Percentiles rank a stretch among this genome's conserved stretches.
Evolutionary conservation across 2,329 filamentous ascomycete species (phyloP).

Genomic region (Blastomyces percursus): DNA sequence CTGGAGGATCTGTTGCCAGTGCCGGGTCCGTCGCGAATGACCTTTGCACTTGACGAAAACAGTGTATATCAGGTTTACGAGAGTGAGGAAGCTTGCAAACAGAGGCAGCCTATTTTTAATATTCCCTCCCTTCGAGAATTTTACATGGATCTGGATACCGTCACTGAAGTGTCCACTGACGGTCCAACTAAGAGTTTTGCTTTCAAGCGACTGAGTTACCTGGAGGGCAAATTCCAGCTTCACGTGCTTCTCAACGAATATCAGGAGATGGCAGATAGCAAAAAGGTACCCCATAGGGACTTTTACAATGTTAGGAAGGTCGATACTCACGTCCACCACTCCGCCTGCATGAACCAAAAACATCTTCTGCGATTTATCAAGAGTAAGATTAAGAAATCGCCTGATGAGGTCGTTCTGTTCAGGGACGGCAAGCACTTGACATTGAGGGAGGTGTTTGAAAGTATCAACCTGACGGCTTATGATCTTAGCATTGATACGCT

Average conservation of each 20-base stretch:
- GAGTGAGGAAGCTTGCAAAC: conserved; percentile 49
- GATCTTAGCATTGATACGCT: conserved; percentile 96
- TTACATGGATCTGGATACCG: conserved; percentile 84
- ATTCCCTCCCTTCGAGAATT: conserved; percentile 93
- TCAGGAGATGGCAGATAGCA: conserved; percentile 94
- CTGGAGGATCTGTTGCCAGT: conserved; percentile 67
- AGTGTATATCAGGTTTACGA: conserved; percentile 92
- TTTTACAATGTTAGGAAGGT: conserved; percentile 99
- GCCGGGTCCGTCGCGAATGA: conserved; percentile 58
- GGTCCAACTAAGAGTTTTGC: conserved; percentile 96
- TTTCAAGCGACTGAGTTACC: conserved; percentile 83
- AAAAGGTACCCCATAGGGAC: conserved; percentile 92
- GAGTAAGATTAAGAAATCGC: conserved; percentile 98
- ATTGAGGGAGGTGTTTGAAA: conserved; percentile 85
- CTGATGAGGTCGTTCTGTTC: conserved; percentile 84
- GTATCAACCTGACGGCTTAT: conserved; percentile 93
- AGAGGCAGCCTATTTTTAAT: conserved; percentile 59
- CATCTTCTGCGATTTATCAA: conserved; percentile 97
- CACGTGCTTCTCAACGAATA: conserved; percentile 93
- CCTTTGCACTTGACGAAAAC: conserved; percentile 66
- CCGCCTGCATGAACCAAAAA: conserved; percentile 99
- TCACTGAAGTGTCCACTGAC: conserved; percentile 83
- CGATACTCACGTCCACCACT: conserved; percentile 97
- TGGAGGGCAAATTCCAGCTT: conserved; percentile 94
- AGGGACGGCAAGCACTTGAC: conserved; percentile 89